Conservation (phyloP, 2,329 filamentous ascomycete genomes). For the Fusarium burgessii region DNA sequence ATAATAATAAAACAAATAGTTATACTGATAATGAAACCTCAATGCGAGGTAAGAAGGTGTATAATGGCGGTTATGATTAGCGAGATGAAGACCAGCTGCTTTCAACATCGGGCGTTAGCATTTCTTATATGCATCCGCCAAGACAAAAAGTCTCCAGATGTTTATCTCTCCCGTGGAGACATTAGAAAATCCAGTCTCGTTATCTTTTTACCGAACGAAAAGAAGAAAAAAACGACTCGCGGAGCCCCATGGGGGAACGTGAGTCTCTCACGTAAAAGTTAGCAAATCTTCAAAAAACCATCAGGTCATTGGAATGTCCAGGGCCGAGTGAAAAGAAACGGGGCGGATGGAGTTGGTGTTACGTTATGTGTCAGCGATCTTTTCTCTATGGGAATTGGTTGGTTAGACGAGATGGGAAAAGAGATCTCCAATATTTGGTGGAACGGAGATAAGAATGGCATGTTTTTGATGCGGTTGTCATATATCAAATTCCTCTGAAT, state of each 20-base stretch:
- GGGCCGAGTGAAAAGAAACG: slow-evolving; percentile 4
- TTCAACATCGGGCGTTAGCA: not conserved
- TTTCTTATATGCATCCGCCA: slow-evolving; percentile 36
- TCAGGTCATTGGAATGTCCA: slow-evolving; percentile 36
- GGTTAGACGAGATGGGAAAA: not conserved
- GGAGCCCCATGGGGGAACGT: slow-evolving; percentile 37
- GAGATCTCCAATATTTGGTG: not conserved
- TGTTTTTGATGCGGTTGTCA: not conserved
- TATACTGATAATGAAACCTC: not conserved
- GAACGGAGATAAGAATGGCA: slow-evolving; percentile 12
- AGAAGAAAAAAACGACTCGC: slow-evolving; percentile 16
- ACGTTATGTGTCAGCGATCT: slow-evolving; percentile 40
- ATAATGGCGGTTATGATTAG: not conserved
- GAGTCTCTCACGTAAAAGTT: slow-evolving; percentile 41
- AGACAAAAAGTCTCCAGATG: slow-evolving; percentile 17
- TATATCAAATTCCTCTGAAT: not conserved
- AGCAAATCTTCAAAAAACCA: slow-evolving; percentile 32
- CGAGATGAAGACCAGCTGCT: slow-evolving; percentile 14
- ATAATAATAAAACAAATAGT: not conserved
- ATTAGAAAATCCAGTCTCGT: slow-evolving; percentile 2
- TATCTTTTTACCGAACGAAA: slow-evolving; percentile 8
- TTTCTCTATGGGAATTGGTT: slow-evolving; percentile 12
- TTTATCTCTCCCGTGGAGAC: slow-evolving; percentile 22
- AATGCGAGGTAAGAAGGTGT: not conserved
- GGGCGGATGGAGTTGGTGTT: slow-evolving; percentile 25